Conservation (phyloP, 2,329 filamentous ascomycete genomes). For the Cladosporium phlei region DNA sequence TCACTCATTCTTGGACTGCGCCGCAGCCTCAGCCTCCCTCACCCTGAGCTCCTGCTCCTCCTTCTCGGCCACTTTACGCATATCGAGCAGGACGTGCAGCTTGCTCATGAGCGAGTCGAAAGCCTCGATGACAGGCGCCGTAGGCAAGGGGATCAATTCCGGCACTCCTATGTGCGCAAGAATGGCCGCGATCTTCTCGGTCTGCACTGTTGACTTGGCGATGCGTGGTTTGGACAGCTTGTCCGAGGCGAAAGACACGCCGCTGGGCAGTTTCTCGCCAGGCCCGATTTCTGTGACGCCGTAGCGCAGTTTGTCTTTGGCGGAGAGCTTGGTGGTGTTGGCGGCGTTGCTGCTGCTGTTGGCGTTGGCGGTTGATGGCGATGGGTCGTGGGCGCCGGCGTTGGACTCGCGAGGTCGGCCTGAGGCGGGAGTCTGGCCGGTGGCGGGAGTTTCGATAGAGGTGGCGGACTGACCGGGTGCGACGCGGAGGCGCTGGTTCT, state of each 20-base stretch:
- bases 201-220: slow-evolving; percentile 71
- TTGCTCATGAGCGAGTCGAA: slow-evolving; percentile 67
- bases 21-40: slow-evolving; percentile 39
- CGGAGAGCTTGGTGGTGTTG: slow-evolving; percentile 60
- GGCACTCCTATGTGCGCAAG: slow-evolving; percentile 69
- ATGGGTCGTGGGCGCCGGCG: slow-evolving; percentile 20
- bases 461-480: slow-evolving; percentile 11
- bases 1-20: slow-evolving; percentile 5
- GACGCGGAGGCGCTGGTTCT: slow-evolving; percentile 54
- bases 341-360: too few relatives aligned
- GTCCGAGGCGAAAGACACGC: slow-evolving; percentile 85
- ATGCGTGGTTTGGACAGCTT: slow-evolving; percentile 73
- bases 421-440: slow-evolving; percentile 19
- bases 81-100: slow-evolving; percentile 65
- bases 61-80: slow-evolving; percentile 71
- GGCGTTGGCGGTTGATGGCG: slow-evolving; percentile 10
- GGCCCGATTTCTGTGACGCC: slow-evolving; percentile 62
- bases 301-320: slow-evolving; percentile 71
- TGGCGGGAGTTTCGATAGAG: slow-evolving; percentile 7
- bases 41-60: slow-evolving; percentile 64
- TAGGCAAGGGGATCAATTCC: slow-evolving; percentile 67
- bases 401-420: slow-evolving; percentile 42
- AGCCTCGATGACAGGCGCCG: slow-evolving; percentile 62
- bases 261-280: slow-evolving; percentile 78
- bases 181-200: slow-evolving; percentile 67